Conservation (phyloP, 257 asterid species). For the Plantago elongata region DNA sequence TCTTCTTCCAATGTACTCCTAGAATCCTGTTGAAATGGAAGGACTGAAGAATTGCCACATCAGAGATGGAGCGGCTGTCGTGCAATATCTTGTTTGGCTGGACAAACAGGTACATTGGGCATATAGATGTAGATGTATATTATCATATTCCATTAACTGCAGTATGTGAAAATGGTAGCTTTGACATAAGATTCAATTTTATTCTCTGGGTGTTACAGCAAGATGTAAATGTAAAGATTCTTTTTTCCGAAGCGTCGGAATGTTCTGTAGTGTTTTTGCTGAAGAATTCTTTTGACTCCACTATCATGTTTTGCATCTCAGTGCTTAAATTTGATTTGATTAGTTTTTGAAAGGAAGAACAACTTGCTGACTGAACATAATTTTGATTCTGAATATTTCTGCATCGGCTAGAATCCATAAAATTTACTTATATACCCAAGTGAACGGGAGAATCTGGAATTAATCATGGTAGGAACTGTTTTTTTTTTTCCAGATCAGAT, state of each 20-base stretch:
- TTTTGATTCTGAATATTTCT: neutral
- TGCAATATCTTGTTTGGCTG: conserved; percentile 88
- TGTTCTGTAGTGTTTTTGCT: too few species aligned
- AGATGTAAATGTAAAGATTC: neutral
- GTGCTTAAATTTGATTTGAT: too few species aligned
- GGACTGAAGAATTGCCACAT: conserved; percentile 92
- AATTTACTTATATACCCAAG: neutral
- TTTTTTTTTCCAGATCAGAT: neutral
- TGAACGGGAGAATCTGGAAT: neutral
- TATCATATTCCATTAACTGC: conserved; percentile 1
- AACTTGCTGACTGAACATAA: too few species aligned
- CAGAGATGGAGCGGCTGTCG: conserved; percentile 97
- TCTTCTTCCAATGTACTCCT: conserved; percentile 24
- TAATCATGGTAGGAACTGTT: neutral
- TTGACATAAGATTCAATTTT: neutral
- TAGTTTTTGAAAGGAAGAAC: too few species aligned
- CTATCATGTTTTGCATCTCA: too few species aligned
- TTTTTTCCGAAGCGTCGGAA: neutral
- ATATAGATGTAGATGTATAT: neutral
- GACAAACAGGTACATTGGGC: conserved; percentile 62
- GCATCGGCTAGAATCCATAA: neutral
- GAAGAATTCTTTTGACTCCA: too few species aligned
- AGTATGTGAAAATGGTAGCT: conserved; percentile 9
- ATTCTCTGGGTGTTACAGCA: conserved; percentile 5
- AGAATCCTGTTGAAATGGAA: conserved; percentile 90